These are phyloP conservation scores for Chloris gayana DNA, from an alignment of 176 grass and related monocot genomes.

Conservation along the genomic window DNA sequence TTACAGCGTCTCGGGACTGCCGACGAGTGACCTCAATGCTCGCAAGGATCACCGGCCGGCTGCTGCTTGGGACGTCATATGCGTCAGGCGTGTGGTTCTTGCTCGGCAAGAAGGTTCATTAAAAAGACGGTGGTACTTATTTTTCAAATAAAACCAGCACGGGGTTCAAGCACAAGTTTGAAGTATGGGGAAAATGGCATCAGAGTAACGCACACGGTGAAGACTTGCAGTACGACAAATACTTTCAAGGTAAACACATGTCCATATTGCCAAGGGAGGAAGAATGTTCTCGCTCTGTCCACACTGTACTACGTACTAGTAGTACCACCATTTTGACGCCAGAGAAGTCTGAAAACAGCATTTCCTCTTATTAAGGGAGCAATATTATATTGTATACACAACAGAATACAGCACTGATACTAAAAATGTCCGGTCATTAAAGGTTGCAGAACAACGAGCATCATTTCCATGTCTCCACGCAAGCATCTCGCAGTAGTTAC, in stretches of 20 bases:
- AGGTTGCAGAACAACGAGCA: not conserved
- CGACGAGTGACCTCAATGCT: conserved; percentile 6
- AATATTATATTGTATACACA: conserved; percentile 28
- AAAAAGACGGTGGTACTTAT: not conserved
- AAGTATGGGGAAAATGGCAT: not conserved
- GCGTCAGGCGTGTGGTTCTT: conserved; percentile 30
- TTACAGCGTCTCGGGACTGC: conserved; percentile 30
- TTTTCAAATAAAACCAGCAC: not conserved
- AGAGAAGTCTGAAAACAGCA: not conserved
- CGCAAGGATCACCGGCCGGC: conserved; percentile 14
- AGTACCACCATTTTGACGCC: not conserved
- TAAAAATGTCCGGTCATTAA: not conserved
- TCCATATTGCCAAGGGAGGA: not conserved
- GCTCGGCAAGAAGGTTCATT: not conserved
- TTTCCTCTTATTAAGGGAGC: not conserved
- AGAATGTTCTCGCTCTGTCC: not conserved
- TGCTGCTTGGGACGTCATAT: conserved; percentile 35
- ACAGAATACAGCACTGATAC: conserved; percentile 12
- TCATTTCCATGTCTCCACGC: conserved; percentile 18
- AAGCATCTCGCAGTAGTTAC: not conserved
- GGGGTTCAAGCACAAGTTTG: conserved; percentile 2
- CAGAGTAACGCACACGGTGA: not conserved
- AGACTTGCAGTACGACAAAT: not conserved
- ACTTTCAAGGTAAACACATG: not conserved
- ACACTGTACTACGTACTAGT: no score